These are phyloP conservation scores for Septoria petroselini DNA, from an alignment of 2,329 filamentous ascomycete genomes.

Conservation along the genomic window DNA sequence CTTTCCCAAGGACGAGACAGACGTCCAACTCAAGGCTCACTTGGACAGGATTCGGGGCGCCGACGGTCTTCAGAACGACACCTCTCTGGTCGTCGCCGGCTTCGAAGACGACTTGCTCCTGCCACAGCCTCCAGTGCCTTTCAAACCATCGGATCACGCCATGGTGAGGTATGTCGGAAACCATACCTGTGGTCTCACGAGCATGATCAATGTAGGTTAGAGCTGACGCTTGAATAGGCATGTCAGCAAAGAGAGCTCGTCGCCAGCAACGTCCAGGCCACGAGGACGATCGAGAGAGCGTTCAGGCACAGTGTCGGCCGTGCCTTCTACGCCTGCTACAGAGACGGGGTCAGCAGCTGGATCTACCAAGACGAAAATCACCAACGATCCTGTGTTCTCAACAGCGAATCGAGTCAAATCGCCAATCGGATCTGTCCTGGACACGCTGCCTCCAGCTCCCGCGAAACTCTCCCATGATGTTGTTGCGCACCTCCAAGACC, in stretches of 20 bases:
- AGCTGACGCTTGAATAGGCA: not conserved
- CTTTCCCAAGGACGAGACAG: constrained; percentile 1
- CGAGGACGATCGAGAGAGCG: constrained; percentile 3
- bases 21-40: not conserved
- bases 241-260: not conserved
- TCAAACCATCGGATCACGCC: not conserved
- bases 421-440: not conserved
- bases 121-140: not conserved
- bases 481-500: constrained; percentile 21
- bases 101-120: constrained; percentile 17
- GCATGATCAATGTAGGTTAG: not conserved
- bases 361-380: not conserved
- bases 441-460: not conserved
- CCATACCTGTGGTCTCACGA: too few relatives aligned
- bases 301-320: not conserved
- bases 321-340: not conserved
- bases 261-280: not conserved
- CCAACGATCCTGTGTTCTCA: not conserved
- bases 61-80: constrained; percentile 8
- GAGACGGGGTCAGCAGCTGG: not conserved
- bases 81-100: not conserved
- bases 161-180: constrained; percentile 1
- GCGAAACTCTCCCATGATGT: constrained; percentile 14
- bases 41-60: constrained; percentile 1
- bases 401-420: not conserved